Evolutionary conservation across 805 yeast species (phyloP).

Genomic region (Tetrapisispora fleetii): DNA sequence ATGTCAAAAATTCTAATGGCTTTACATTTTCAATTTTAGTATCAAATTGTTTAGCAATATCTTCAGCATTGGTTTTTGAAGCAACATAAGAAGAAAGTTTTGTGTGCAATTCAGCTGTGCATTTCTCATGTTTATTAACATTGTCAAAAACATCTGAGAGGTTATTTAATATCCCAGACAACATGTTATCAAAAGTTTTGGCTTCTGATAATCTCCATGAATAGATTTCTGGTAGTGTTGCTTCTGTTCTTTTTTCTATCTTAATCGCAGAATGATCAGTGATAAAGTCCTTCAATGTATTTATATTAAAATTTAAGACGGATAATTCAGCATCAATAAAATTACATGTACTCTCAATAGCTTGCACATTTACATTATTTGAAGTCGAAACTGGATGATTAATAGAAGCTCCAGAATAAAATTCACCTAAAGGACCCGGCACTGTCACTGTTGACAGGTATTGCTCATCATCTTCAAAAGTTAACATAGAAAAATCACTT

Average conservation of each 20-base stretch:
- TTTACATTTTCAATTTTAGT: background rate
- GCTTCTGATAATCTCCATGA: constrained; percentile 34
- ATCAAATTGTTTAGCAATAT: background rate
- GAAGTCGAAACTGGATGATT: constrained; percentile 7
- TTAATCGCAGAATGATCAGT: constrained; percentile 25
- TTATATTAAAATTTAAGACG: constrained; percentile 26
- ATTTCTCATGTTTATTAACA: background rate
- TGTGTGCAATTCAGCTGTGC: background rate
- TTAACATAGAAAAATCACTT: constrained; percentile 13
- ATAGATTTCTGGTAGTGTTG: constrained; percentile 21
- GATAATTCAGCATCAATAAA: constrained; percentile 27
- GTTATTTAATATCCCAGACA: background rate
- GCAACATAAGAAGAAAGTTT: background rate
- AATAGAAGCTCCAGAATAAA: constrained; percentile 16
- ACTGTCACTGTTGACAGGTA: constrained; percentile 12
- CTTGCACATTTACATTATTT: constrained; percentile 9
- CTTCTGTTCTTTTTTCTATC: constrained; percentile 19
- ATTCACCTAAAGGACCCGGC: constrained; percentile 14
- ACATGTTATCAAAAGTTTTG: constrained; percentile 7
- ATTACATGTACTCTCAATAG: constrained; percentile 22
- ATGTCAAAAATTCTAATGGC: constrained; percentile 10
- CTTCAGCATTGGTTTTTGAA: background rate
- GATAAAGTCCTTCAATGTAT: constrained; percentile 22
- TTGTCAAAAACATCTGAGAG: background rate
- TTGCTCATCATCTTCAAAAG: constrained; percentile 23